Evolutionary conservation across 129 eudicot genomes (phyloP), one percentile per base, ranked within the genome.

Genomic region (Logfia minima): DNA sequence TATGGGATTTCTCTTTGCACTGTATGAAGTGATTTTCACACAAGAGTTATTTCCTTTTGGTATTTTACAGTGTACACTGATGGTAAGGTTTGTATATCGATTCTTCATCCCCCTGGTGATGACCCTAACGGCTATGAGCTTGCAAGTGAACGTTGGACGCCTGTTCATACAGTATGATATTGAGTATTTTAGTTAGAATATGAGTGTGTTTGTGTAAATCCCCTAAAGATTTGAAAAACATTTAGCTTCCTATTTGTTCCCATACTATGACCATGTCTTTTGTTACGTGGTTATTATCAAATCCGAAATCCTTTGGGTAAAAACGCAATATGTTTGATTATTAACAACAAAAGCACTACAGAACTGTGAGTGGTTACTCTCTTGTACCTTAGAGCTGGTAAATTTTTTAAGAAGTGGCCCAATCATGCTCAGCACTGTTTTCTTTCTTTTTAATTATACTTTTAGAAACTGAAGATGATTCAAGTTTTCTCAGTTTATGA

Each of bases 91-190:
- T 89, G 94, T 76, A 88, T 88, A 19, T 88, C 93, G 6, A 89
- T 86, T 75, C 84, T 84, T 8, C 88, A 84, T 82, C 90, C 93
- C 10, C 90, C 90, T 6, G 93, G 93, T 70, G 87, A 88, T 39
- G 93, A 86, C 61, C 94, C 90, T 14, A 79, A 86, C 71, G 88
- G 88, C 1, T 89, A 84, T 65, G 94, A 86, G 76, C 87, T 82
- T 52, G 90, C 94, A 13, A 84, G 94, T 58, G 94, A 89, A 71
- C 94, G 90, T 6, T 89, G 90, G 90, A 76, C 83, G 6, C 90
- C 94, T 6, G 84, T 84, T 37, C 94, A 89, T 72, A 89, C 94
- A n/a, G 94, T 85, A 77, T 64, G 80, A 21, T 39, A 48, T 58
- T 17, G 7, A 37, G n/a, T 51, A 16, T 32, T 23, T 8, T 48